Base-by-base conservation (phyloP, 2,329 filamentous ascomycete species). In the Bretziella fagacearum region DNA sequence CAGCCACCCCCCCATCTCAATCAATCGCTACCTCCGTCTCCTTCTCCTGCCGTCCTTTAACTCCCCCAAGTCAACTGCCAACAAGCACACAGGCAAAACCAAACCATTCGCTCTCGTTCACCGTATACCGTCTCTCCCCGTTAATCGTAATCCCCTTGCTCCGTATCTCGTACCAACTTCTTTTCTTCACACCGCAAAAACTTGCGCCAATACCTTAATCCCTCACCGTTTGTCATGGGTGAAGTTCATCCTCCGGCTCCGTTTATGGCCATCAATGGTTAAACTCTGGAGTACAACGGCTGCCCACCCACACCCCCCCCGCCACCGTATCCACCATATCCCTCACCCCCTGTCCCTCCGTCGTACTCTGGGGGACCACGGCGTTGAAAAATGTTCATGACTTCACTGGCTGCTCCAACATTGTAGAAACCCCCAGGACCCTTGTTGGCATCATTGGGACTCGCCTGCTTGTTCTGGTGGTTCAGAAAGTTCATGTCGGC, bases 401-500 rank as follows among this genome's bases (percentile, higher is more conserved):
- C 78, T 0, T 69, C 67, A 0, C 56, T 59, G 0, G 75, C 63
- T 1, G 68, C 65, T 0, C 60, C 73, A 53, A 95, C 69, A 50
- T 81, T 76, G 54, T 68, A 67, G 63, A 84, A 87, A 3, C 73
- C 74, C 0, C 67, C 63, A 0, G 63, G 60, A 1, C 65, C 62
- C 45, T 66, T 62, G 17, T 59, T 18, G 8, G 6, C 17, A 8
- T 30, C 6, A 6, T 15, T n/a, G 10, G 15, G 32, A 17, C 26
- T 20, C 2, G 22, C 10, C 6, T 6, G n/a, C 23, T 27, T 37
- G 25, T 20, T 44, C 25, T 43, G 43, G 58, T 81, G 72, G 63
- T 96, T 95, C 30, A 96, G 68, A 62, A 96, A 96, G 69, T 84
- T 86, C 53, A 96, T 67, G 58, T 96, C 89, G 54, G 96, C 78